Evolutionary conservation across 2,329 filamentous ascomycete genomes (phyloP).

Genomic region (Aspergillus fumigatus): DNA sequence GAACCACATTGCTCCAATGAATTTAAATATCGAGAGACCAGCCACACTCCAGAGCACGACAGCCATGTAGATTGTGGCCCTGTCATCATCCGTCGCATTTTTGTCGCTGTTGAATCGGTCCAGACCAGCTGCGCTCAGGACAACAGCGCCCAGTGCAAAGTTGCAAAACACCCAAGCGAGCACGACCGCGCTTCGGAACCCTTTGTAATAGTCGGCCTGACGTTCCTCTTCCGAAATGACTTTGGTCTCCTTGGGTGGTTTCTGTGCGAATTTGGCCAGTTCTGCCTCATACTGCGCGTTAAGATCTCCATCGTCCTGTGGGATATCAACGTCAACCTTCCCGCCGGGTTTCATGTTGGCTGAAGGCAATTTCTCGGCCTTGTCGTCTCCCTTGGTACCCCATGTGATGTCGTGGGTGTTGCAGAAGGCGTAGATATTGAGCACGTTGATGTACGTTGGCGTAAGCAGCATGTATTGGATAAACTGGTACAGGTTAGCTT

Average conservation of each 20-base stretch:
- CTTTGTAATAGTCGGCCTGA: slow-evolving; percentile 98
- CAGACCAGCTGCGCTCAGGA: slow-evolving; percentile 79
- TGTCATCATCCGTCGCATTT: slow-evolving; percentile 45
- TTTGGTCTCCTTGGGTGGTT: slow-evolving; percentile 64
- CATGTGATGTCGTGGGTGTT: slow-evolving; percentile 97
- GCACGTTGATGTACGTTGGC: slow-evolving; percentile 94
- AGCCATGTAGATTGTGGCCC: slow-evolving; percentile 77
- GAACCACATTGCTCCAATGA: slow-evolving; percentile 86
- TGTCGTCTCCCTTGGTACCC: slow-evolving; percentile 98
- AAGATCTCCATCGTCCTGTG: slow-evolving; percentile 87
- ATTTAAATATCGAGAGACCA: slow-evolving; percentile 76
- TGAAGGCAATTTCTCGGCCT: slow-evolving; percentile 81
- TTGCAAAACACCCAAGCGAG: slow-evolving; percentile 96
- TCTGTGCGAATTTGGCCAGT: slow-evolving; percentile 66
- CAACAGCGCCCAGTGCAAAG: slow-evolving; percentile 78
- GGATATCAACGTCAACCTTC: slow-evolving; percentile 83
- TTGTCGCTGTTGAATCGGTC: slow-evolving; percentile 56
- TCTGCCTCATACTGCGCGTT: slow-evolving; percentile 94
- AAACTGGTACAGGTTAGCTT: slow-evolving; percentile 48
- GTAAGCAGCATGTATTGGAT: slow-evolving; percentile 92
- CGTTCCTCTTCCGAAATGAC: slow-evolving; percentile 59
- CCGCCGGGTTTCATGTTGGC: slow-evolving; percentile 89
- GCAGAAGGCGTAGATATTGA: slow-evolving; percentile 98
- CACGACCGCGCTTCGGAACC: slow-evolving; percentile 87
- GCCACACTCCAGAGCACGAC: slow-evolving; percentile 89